phyloP scores from a whole-genome alignment of 1,284 basidiomycete genomes.

The Microbotryum lychnidis-dioicae region DNA sequence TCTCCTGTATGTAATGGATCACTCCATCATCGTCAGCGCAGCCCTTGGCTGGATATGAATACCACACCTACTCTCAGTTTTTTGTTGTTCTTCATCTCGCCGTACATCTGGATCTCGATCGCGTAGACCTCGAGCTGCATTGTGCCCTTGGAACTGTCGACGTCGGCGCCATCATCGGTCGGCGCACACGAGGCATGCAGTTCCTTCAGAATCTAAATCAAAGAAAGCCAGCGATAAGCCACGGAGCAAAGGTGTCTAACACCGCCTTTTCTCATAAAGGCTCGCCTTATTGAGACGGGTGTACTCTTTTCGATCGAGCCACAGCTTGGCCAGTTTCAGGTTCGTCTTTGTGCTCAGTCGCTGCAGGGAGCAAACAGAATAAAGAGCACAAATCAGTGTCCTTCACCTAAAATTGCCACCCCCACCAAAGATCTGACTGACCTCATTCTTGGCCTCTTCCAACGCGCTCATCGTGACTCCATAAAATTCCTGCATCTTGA shows the following conservation, averaged over 20 bases:
- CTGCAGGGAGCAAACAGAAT: conserved; percentile 43
- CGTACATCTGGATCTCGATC: conserved; percentile 99
- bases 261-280: not conserved
- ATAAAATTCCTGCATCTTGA: conserved; percentile 88
- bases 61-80: conserved; percentile 69
- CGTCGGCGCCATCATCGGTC: conserved; percentile 43
- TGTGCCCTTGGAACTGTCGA: conserved; percentile 79
- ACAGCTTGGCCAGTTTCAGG: conserved; percentile 91
- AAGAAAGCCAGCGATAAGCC: not conserved
- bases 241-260: not conserved
- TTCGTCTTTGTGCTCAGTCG: conserved; percentile 91
- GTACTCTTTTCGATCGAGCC: conserved; percentile 93
- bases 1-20: conserved; percentile 54
- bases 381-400: not conserved
- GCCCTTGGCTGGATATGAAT: not conserved
- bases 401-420: too few species aligned
- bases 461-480: conserved; percentile 82
- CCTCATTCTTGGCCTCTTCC: conserved; percentile 92
- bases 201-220: conserved; percentile 42
- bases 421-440: conserved; percentile 38
- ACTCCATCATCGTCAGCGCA: conserved; percentile 6
- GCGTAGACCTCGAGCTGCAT: conserved; percentile 96
- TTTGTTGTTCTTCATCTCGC: conserved; percentile 87
- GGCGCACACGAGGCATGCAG: conserved; percentile 46
- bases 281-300: conserved; percentile 66